A percentile compares a stretch with the other conserved stretches of the same genome.
Conservation (phyloP, 495 filamentous ascomycete genomes). For the Monascus purpureus region DNA sequence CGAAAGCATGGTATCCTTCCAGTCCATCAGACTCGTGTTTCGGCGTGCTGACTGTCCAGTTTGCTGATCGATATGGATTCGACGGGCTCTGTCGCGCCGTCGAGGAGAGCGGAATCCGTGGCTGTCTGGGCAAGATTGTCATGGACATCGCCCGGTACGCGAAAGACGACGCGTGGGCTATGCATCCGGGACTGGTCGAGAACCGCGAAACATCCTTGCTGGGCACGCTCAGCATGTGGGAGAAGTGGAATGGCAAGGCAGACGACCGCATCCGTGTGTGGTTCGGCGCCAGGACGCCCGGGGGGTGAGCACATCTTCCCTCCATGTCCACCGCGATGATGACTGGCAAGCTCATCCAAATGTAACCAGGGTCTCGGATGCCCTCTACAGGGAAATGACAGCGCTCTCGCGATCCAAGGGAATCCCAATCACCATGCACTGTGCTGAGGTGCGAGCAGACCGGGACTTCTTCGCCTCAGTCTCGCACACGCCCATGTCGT, state of each 20-base stretch:
- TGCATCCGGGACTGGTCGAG: constrained; percentile 35
- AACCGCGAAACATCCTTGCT: constrained; percentile 28
- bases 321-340: no score
- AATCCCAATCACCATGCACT: constrained; percentile 30
- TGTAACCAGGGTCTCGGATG: constrained; percentile 23
- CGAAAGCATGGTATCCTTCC: constrained; percentile 31
- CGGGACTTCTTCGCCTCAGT: constrained; percentile 26
- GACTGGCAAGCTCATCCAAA: no score
- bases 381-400: constrained; percentile 32
- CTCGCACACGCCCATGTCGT: constrained; percentile 30
- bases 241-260: constrained; percentile 33
- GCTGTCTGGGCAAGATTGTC: constrained; percentile 31
- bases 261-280: constrained; percentile 35
- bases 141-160: constrained; percentile 28
- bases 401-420: constrained; percentile 24
- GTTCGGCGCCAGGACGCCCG: constrained; percentile 37
- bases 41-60: no score
- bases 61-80: constrained; percentile 32
- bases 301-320: constrained; percentile 26
- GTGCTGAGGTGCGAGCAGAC: constrained; percentile 23
- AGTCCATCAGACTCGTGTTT: no score
- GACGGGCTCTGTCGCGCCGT: constrained; percentile 32
- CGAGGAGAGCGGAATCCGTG: constrained; percentile 33
- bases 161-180: constrained; percentile 31
- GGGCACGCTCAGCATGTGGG: constrained; percentile 28